Evolutionary conservation across 1,284 basidiomycete species (phyloP).

Genomic region (Cryptococcus deneoformans): DNA sequence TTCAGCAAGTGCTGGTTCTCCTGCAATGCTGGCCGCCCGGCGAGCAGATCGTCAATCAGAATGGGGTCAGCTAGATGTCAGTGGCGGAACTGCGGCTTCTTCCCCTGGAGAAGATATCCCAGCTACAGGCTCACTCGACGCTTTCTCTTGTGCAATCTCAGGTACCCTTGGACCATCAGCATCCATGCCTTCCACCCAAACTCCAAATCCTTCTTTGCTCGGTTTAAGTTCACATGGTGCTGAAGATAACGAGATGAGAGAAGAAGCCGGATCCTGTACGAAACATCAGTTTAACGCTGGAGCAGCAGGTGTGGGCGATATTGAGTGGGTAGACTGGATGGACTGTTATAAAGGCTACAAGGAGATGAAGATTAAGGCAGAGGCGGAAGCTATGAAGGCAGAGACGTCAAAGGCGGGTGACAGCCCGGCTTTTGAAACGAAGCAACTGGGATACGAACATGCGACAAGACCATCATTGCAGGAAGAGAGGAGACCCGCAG

Average conservation of each 20-base stretch:
- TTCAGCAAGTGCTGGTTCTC: slow-evolving; percentile 29
- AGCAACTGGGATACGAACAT: neutral
- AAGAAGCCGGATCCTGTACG: neutral
- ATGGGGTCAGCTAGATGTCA: slow-evolving; percentile 16
- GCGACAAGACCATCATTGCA: neutral
- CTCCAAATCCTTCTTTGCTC: slow-evolving; percentile 9
- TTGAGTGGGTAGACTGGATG: slow-evolving; percentile 60
- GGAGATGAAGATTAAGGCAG: slow-evolving; percentile 54
- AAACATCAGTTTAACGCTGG: neutral
- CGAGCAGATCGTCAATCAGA: slow-evolving; percentile 21
- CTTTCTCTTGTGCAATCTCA: neutral
- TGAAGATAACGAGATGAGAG: neutral
- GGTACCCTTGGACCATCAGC: neutral
- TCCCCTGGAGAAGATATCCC: slow-evolving; percentile 27
- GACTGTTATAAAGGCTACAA: slow-evolving; percentile 58
- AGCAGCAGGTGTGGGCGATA: slow-evolving; percentile 39
- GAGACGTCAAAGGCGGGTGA: neutral
- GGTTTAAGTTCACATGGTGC: no score
- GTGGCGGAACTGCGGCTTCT: slow-evolving; percentile 14
- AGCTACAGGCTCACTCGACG: slow-evolving; percentile 9
- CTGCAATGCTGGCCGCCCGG: slow-evolving; percentile 29
- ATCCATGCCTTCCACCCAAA: slow-evolving; percentile 3
- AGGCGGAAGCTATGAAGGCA: slow-evolving; percentile 16
- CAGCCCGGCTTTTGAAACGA: neutral
- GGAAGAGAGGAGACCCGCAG: slow-evolving; percentile 5